phyloP scores from a whole-genome alignment of 108 stramenopile species.

The Aureococcus anophagefferens region DNA sequence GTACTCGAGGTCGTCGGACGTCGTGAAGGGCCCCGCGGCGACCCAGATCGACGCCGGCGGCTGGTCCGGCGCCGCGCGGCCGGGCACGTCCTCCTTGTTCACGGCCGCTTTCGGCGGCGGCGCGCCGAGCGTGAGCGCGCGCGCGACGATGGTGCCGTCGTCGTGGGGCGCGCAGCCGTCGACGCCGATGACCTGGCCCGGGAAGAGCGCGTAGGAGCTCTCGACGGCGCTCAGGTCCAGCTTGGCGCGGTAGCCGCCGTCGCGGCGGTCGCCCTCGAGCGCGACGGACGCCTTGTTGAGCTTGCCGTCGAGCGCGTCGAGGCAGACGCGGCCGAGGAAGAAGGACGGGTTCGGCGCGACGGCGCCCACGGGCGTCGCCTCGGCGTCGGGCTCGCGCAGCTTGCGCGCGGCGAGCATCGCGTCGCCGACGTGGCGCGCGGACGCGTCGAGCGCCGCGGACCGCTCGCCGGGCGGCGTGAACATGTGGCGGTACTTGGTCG shows the following conservation, averaged over 20 bases:
- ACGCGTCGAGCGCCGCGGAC: background rate
- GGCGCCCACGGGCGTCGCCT: background rate
- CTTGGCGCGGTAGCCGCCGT: background rate
- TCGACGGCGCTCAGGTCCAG: background rate
- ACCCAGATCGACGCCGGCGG: background rate
- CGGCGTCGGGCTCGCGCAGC: background rate
- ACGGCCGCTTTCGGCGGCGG: too few species aligned
- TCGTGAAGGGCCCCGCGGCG: conserved; percentile 29
- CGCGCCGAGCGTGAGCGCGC: too few species aligned
- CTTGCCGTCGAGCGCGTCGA: background rate
- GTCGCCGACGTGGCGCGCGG: too few species aligned
- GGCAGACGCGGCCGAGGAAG: background rate
- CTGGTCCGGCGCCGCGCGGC: too few species aligned
- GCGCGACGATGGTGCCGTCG: too few species aligned
- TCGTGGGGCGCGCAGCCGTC: background rate
- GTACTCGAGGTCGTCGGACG: conserved; percentile 39
- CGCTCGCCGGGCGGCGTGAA: background rate
- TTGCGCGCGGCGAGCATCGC: background rate
- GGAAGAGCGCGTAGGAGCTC: background rate
- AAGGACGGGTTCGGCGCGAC: background rate
- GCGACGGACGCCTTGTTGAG: background rate
- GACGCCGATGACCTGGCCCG: background rate
- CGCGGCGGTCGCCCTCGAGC: background rate
- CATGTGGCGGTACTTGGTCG: background rate
- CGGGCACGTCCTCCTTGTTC: too few species aligned